Evolutionary conservation across 169 alveolate species (phyloP).

Genomic region (Eimeria sp.): DNA sequence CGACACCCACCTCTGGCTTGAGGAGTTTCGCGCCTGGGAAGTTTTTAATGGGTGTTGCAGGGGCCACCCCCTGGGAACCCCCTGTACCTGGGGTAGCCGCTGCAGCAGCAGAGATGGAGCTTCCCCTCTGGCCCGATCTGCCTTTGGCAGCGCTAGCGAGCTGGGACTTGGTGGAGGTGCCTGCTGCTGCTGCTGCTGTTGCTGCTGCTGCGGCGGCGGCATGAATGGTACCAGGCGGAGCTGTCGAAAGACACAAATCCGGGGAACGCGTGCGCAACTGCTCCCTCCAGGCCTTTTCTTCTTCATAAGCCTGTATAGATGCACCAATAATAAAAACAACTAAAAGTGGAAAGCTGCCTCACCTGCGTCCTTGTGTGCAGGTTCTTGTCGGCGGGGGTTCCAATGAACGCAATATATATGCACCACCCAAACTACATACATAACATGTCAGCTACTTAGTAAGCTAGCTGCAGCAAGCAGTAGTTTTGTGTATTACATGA

Average conservation of each 20-base stretch:
- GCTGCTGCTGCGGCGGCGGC: conserved; percentile 67
- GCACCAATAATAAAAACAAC: not conserved
- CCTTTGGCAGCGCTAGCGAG: conserved; percentile 32
- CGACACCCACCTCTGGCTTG: conserved; percentile 59
- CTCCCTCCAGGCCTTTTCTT: conserved; percentile 82
- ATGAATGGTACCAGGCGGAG: conserved; percentile 31
- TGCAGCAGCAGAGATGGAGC: not conserved
- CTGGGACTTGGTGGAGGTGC: conserved; percentile 26
- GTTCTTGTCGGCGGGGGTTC: too few relatives aligned
- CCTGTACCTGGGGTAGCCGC: not conserved
- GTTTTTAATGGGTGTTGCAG: conserved; percentile 21
- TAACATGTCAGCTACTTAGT: not conserved
- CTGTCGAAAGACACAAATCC: conserved; percentile 24
- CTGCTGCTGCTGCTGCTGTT: conserved; percentile 59
- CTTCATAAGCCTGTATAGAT: conserved; percentile 73
- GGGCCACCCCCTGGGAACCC: conserved; percentile 12
- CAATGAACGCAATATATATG: too few relatives aligned
- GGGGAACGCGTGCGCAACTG: conserved; percentile 75
- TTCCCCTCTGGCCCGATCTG: conserved; percentile 44
- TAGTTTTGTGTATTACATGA: too few relatives aligned
- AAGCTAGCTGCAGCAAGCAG: not conserved
- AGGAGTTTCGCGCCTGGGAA: conserved; percentile 78
- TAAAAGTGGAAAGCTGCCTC: not conserved
- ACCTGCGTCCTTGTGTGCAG: not conserved
- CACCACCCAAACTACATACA: too few relatives aligned